Evolutionary conservation across 2,329 filamentous ascomycete species (phyloP).

Genomic region (Mycogone perniciosa): DNA sequence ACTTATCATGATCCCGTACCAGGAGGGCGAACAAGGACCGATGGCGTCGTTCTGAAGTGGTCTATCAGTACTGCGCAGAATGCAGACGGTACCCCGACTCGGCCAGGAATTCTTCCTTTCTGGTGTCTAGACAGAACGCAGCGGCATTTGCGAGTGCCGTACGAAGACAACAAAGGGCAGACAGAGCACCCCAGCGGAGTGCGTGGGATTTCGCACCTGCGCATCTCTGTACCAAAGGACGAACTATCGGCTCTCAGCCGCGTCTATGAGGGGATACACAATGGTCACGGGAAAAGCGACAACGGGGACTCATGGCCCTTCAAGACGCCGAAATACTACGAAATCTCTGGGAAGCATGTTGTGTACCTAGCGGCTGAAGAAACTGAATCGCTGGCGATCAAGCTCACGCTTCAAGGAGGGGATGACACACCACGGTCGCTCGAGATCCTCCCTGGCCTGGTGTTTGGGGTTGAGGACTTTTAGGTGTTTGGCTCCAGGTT

Average conservation of each 20-base stretch:
- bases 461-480: conserved; percentile 13
- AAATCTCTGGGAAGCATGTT: conserved; percentile 8
- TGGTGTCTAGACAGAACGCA: conserved; percentile 60
- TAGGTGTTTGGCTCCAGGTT: background rate
- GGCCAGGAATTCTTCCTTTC: conserved; percentile 52
- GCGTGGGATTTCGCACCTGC: conserved; percentile 42
- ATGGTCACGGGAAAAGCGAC: background rate
- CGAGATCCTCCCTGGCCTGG: conserved; percentile 16
- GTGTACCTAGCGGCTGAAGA: conserved; percentile 6
- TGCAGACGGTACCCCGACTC: conserved; percentile 18
- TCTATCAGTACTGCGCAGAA: conserved; percentile 42
- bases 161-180: conserved; percentile 18
- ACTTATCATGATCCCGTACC: conserved; percentile 42
- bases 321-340: conserved; percentile 8
- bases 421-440: conserved; percentile 13
- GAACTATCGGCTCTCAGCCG: conserved; percentile 15
- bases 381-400: conserved; percentile 3
- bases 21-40: conserved; percentile 49
- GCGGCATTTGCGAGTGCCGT: conserved; percentile 49
- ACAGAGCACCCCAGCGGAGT: conserved; percentile 45
- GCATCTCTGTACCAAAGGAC: conserved; percentile 27
- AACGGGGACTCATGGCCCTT: conserved; percentile 11
- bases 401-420: conserved; percentile 14
- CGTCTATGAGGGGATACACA: conserved; percentile 26
- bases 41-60: conserved; percentile 55